Conservation (phyloP, 1,284 basidiomycete genomes). For the Leccinum fallax region DNA sequence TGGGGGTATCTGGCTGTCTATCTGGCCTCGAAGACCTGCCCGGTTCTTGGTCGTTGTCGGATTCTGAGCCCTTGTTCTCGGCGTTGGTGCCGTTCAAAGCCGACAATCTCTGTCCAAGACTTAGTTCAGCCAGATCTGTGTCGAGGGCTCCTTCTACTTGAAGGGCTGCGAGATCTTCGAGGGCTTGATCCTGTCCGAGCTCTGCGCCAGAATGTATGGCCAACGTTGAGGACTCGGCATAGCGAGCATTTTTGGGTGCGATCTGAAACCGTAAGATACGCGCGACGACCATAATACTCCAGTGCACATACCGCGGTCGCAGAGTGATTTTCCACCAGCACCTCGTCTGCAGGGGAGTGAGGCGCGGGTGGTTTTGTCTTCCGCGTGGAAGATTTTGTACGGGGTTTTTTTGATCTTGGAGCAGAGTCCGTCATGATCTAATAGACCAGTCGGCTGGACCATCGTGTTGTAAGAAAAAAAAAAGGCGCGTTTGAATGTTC, state of each 20-base stretch:
- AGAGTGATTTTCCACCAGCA: constrained; percentile 28
- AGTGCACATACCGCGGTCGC: constrained; percentile 19
- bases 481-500: neutral
- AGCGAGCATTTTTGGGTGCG: constrained; percentile 54
- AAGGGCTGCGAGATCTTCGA: constrained; percentile 52
- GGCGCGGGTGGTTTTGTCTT: constrained; percentile 39
- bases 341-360: constrained; percentile 21
- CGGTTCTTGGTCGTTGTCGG: constrained; percentile 49
- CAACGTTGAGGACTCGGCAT: constrained; percentile 62
- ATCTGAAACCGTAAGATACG: constrained; percentile 35
- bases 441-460: neutral
- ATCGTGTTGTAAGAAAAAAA: neutral
- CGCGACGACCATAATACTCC: neutral
- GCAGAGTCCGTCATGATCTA: constrained; percentile 41
- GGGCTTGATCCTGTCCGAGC: constrained; percentile 58
- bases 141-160: constrained; percentile 74
- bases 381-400: constrained; percentile 54
- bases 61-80: constrained; percentile 35
- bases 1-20: constrained; percentile 38
- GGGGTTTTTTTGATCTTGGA: constrained; percentile 52
- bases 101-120: constrained; percentile 84
- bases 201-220: constrained; percentile 65
- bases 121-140: constrained; percentile 85
- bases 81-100: constrained; percentile 58
- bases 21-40: constrained; percentile 30